These are phyloP conservation scores for Talaromyces atroroseus DNA, from an alignment of 2,329 filamentous ascomycete species.

Conservation along the genomic window DNA sequence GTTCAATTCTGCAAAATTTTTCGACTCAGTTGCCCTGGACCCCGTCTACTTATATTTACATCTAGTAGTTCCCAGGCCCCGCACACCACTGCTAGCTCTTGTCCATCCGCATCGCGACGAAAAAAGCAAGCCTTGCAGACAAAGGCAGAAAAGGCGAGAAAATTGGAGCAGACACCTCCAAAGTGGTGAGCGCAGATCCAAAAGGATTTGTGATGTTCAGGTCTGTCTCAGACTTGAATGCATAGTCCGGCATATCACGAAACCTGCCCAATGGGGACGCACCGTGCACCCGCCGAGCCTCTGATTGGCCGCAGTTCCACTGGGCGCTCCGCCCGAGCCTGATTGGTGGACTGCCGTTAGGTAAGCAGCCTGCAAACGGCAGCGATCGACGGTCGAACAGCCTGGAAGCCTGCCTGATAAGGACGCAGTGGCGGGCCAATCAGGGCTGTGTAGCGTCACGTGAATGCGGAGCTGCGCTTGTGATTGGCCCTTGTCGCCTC, in stretches of 20 bases:
- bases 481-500: too few species aligned
- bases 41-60: too few species aligned
- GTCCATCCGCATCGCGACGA: neutral
- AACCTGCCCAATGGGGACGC: neutral
- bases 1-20: too few species aligned
- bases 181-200: neutral
- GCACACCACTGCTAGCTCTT: too few species aligned
- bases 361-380: neutral
- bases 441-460: neutral
- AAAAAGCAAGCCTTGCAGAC: neutral
- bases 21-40: too few species aligned
- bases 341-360: neutral
- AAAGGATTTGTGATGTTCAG: neutral
- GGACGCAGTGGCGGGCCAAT: neutral
- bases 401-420: neutral
- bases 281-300: neutral
- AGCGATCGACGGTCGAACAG: neutral
- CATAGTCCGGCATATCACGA: neutral
- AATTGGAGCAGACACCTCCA: neutral
- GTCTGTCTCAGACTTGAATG: neutral
- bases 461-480: neutral
- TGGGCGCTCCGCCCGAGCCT: neutral
- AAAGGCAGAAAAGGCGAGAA: neutral
- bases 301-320: neutral
- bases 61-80: too few species aligned